These are phyloP conservation scores for Phialemonium atrogriseum DNA, from an alignment of 2,329 filamentous ascomycete species.

Conservation along the genomic window DNA sequence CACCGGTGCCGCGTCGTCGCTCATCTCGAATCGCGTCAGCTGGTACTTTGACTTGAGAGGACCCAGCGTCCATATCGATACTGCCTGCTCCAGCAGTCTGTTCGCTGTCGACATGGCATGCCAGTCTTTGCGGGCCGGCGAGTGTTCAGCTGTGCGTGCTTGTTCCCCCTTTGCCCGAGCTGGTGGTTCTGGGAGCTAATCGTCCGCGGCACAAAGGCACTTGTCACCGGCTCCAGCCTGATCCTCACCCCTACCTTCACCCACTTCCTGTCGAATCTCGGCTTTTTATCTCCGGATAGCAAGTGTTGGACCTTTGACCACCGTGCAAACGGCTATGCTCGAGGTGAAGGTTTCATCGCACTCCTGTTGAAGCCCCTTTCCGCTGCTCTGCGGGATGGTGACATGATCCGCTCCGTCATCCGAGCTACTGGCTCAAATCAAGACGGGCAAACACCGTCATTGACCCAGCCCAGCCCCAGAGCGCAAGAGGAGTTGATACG, in stretches of 20 bases:
- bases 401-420: slow-evolving; percentile 25
- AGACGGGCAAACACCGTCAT: slow-evolving; percentile 28
- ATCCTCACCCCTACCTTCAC: slow-evolving; percentile 11
- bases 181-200: neutral
- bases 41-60: slow-evolving; percentile 31
- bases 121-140: slow-evolving; percentile 1
- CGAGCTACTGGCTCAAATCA: slow-evolving; percentile 20
- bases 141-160: neutral
- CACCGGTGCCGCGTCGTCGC: slow-evolving; percentile 21
- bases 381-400: slow-evolving; percentile 29
- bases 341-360: slow-evolving; percentile 21
- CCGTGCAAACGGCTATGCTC: slow-evolving; percentile 22
- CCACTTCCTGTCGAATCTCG: slow-evolving; percentile 7
- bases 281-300: slow-evolving; percentile 19
- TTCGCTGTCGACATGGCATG: slow-evolving; percentile 5
- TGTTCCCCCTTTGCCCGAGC: neutral
- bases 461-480: slow-evolving; percentile 26
- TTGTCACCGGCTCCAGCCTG: slow-evolving; percentile 6
- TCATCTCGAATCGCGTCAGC: slow-evolving; percentile 30
- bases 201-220: neutral
- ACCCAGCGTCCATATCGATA: slow-evolving; percentile 26
- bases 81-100: slow-evolving; percentile 24
- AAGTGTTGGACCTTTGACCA: slow-evolving; percentile 22
- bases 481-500: slow-evolving; percentile 22
- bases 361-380: slow-evolving; percentile 31